phyloP scores from a whole-genome alignment of 306 rosid species.

The Quercus variabilis region DNA sequence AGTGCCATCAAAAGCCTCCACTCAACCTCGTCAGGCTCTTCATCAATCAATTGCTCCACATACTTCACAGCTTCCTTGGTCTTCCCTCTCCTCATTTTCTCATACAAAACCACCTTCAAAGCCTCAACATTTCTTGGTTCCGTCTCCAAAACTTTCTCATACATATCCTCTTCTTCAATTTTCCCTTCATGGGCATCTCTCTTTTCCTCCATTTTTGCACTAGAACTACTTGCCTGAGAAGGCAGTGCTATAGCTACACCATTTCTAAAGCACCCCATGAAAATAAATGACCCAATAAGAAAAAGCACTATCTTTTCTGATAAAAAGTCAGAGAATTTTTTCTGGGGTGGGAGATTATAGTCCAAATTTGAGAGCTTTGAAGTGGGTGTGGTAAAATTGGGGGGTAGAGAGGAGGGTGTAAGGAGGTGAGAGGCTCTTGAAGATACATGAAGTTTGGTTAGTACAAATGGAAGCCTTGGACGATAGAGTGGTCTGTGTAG shows the following conservation, averaged over 20 bases:
- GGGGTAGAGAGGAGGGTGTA: slow-evolving; percentile 10
- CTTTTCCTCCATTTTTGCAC: slow-evolving; percentile 34
- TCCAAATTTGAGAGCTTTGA: slow-evolving; percentile 1
- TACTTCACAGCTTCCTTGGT: slow-evolving; percentile 66
- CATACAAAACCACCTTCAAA: slow-evolving; percentile 66
- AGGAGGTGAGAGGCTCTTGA: slow-evolving; percentile 8
- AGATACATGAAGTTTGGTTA: background rate
- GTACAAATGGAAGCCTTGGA: slow-evolving; percentile 10
- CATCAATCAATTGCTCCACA: slow-evolving; percentile 64
- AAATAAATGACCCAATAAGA: slow-evolving; percentile 60
- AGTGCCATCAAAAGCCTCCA: slow-evolving; percentile 87
- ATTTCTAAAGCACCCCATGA: slow-evolving; percentile 43
- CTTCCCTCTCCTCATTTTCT: slow-evolving; percentile 72
- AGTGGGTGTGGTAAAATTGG: slow-evolving; percentile 17
- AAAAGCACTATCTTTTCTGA: slow-evolving; percentile 44
- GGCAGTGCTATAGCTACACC: slow-evolving; percentile 50
- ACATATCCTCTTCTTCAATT: slow-evolving; percentile 48
- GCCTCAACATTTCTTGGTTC: slow-evolving; percentile 66
- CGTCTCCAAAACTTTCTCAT: slow-evolving; percentile 57
- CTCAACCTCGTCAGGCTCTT: slow-evolving; percentile 71
- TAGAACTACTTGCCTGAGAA: slow-evolving; percentile 34
- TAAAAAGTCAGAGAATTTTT: slow-evolving; percentile 17
- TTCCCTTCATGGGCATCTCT: slow-evolving; percentile 26
- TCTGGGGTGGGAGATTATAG: slow-evolving; percentile 16
- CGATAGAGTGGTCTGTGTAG: background rate